A percentile compares a stretch with the other conserved stretches of the same genome.
Evolutionary conservation across 768 basidiomycete genomes (phyloP).

Genomic region (Chalciporus sphaerocephalus): DNA sequence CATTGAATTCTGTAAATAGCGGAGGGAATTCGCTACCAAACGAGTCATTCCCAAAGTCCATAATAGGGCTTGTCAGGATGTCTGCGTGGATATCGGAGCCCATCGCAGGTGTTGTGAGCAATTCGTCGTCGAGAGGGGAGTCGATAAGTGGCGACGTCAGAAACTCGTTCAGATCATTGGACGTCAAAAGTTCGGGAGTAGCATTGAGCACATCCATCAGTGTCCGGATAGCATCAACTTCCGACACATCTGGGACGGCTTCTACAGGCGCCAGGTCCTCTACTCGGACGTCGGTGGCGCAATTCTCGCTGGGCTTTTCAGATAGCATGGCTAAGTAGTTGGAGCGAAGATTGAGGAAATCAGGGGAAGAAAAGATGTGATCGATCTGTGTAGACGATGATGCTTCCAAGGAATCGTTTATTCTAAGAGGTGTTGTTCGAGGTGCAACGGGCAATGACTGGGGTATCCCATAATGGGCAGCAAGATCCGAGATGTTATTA

Average conservation of each 20-base stretch:
- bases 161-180: constrained; percentile 38
- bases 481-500: constrained; percentile 59
- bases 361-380: constrained; percentile 29
- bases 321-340: constrained; percentile 71
- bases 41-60: constrained; percentile 33
- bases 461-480: constrained; percentile 77
- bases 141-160: constrained; percentile 47
- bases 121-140: constrained; percentile 43
- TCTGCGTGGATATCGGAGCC: constrained; percentile 36
- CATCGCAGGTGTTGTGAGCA: constrained; percentile 42
- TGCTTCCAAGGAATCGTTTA: constrained; percentile 33
- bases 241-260: constrained; percentile 19
- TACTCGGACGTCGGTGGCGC: constrained; percentile 31
- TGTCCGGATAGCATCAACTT: constrained; percentile 34
- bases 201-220: constrained; percentile 38
- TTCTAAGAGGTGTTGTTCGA: constrained; percentile 48
- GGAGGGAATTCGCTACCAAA: constrained; percentile 31
- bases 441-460: constrained; percentile 66
- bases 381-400: constrained; percentile 23
- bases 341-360: constrained; percentile 46
- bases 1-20: constrained; percentile 28
- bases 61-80: constrained; percentile 40
- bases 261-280: constrained; percentile 26
- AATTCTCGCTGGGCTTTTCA: constrained; percentile 41
- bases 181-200: constrained; percentile 38